Percentiles rank a stretch among this genome's conserved stretches.
phyloP scores from a whole-genome alignment of 1,139 yeast genomes.

The Spathaspora sp. region DNA sequence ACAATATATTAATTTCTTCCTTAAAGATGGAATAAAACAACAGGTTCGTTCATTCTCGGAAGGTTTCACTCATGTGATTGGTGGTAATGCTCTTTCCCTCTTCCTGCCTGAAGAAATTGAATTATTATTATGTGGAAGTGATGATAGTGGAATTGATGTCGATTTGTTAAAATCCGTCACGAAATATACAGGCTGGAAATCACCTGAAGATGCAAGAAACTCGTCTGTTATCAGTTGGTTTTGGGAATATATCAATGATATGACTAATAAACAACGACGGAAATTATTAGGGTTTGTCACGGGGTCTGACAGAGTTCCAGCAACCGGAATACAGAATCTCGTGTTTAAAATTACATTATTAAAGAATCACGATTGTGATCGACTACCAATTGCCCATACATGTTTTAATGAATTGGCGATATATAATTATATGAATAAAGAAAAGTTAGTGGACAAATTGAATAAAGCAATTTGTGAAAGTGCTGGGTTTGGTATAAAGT shows the following conservation, averaged over 20 bases:
- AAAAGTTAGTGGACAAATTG: conserved; percentile 56
- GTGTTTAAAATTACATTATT: conserved; percentile 62
- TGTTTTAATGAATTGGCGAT: conserved; percentile 88
- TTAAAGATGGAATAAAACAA: conserved; percentile 52
- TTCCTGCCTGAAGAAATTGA: conserved; percentile 83
- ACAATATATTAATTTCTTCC: conserved; percentile 57
- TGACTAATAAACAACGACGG: conserved; percentile 52
- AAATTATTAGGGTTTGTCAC: conserved; percentile 74
- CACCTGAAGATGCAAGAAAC: conserved; percentile 28
- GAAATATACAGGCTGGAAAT: conserved; percentile 63
- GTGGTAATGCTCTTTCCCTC: conserved; percentile 75
- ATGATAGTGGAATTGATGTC: conserved; percentile 63
- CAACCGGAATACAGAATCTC: conserved; percentile 81
- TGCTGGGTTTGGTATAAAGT: conserved; percentile 83
- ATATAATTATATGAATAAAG: conserved; percentile 58
- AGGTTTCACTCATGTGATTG: conserved; percentile 77
- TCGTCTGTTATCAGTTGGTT: conserved; percentile 66
- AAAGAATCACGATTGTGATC: conserved; percentile 37
- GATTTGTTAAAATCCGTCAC: conserved; percentile 69
- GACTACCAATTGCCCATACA: conserved; percentile 86
- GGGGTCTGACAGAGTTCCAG: conserved; percentile 90
- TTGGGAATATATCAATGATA: conserved; percentile 66
- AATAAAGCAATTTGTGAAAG: conserved; percentile 70
- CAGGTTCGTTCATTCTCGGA: conserved; percentile 58
- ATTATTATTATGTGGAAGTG: conserved; percentile 75